A percentile compares a stretch with the other conserved stretches of the same genome.
Conservation (phyloP, 345 rosid species). For the Stellera chamaejasme region DNA sequence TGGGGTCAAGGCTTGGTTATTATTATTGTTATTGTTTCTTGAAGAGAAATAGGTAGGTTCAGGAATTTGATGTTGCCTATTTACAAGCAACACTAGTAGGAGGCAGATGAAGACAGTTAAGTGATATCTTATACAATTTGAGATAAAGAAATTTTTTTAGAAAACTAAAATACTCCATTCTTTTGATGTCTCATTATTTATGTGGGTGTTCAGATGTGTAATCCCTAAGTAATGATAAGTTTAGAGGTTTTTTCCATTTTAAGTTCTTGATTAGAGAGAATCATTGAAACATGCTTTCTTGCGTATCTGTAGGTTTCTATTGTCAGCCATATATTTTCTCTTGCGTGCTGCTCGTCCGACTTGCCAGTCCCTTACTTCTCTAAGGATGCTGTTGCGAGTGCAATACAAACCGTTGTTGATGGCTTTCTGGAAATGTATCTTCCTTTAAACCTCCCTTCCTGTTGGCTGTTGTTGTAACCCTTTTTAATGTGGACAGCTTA, state of each 20-base stretch:
- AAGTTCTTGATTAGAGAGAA: background rate
- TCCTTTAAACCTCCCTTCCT: slow-evolving; percentile 14
- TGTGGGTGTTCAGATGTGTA: background rate
- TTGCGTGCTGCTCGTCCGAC: slow-evolving; percentile 56
- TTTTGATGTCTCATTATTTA: no score
- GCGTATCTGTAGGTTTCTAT: slow-evolving; percentile 63
- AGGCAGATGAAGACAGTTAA: no score
- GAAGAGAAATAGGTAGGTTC: no score
- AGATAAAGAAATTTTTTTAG: no score
- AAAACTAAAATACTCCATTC: no score
- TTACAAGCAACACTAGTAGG: no score
- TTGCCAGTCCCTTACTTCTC: slow-evolving; percentile 65
- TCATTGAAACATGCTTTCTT: background rate
- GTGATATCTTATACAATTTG: no score
- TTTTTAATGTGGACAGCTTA: slow-evolving; percentile 9
- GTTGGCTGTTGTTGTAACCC: slow-evolving; percentile 10
- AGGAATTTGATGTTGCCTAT: no score
- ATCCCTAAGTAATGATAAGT: background rate
- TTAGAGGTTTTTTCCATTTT: background rate
- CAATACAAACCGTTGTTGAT: slow-evolving; percentile 77
- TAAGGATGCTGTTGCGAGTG: slow-evolving; percentile 42
- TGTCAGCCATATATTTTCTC: slow-evolving; percentile 66
- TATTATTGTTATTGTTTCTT: no score
- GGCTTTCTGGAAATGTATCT: slow-evolving; percentile 80
- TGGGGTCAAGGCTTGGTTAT: no score